Evolutionary conservation across 1,284 basidiomycete genomes (phyloP), one percentile per base, ranked within the genome.

Genomic region (Puccinia coronata): DNA sequence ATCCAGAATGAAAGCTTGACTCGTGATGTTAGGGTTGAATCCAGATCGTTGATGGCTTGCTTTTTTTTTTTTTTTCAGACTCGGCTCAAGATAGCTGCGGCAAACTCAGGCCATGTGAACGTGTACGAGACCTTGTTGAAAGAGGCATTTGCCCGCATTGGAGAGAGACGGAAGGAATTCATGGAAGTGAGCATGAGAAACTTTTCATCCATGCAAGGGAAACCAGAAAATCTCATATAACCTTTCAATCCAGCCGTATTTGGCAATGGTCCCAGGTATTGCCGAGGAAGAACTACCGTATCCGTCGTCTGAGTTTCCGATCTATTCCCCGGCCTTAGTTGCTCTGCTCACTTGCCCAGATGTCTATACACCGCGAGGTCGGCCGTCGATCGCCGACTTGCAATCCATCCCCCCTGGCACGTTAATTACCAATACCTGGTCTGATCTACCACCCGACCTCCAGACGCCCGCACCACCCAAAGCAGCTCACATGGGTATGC

Each of bases 381-480:
- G 63, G 23, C 76, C 76, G 23, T 49, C 65, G 18, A 39, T 70
- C 28, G 23, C 1, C 14, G 49, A 69, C 51, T 28, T 76, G 16
- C 53, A 76, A 36, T 31, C 55, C 9, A 31, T 57, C 31, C 51
- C 77, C 25, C 77, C 77, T 31, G 57, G 49, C 41, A 65, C 75
- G 18, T 49, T 78, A 31, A 79, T 79, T 47, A 71, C 77, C 18
- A 79, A 70, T 43, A 59, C 57, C 28, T 79, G 77, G 77, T 70
- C 77, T 28, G 77, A 79, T 31, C 61, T 78, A n/a, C 61, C 75
- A 25, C 61, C 61, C 36, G 31, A 65, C 16, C 51, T 53, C 3
- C 67, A 71, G 47, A 53, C 77, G 28, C 49, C 41, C 23, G 16
- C 41, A 16, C 49, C 47, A 28, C 49, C 61, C 51, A 79, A 79